Evolutionary conservation across 352 stramenopile species (phyloP).

Genomic region (Phytophthora capsici): DNA sequence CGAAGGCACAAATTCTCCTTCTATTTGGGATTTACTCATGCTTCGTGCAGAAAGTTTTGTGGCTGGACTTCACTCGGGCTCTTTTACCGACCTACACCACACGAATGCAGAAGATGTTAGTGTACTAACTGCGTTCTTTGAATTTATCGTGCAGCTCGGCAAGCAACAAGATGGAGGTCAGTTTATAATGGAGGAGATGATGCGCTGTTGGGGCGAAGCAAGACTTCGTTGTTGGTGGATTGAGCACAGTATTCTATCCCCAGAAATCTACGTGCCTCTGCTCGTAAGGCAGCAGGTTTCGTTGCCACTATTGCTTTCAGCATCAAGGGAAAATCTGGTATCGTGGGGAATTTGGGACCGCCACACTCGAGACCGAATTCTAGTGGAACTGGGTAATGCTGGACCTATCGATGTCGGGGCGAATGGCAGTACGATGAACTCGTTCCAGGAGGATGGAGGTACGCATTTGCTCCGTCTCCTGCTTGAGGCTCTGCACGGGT

Average conservation of each 20-base stretch:
- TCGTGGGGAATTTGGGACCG: conserved; percentile 69
- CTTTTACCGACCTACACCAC: conserved; percentile 33
- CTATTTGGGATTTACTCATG: conserved; percentile 63
- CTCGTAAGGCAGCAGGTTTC: conserved; percentile 54
- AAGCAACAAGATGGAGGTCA: conserved; percentile 34
- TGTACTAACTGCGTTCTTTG: conserved; percentile 60
- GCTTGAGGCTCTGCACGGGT: conserved; percentile 60
- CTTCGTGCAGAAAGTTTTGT: conserved; percentile 48
- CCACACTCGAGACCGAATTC: conserved; percentile 57
- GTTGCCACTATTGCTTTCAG: conserved; percentile 48
- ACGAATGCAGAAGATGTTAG: conserved; percentile 46
- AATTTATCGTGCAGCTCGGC: conserved; percentile 60
- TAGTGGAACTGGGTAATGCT: conserved; percentile 38
- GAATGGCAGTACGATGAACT: conserved; percentile 2
- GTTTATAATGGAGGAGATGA: conserved; percentile 38
- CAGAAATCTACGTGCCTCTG: conserved; percentile 45
- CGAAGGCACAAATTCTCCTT: conserved; percentile 14
- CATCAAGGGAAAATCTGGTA: conserved; percentile 75
- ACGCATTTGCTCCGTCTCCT: conserved; percentile 59
- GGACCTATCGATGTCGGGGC: neutral
- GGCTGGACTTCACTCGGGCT: conserved; percentile 43
- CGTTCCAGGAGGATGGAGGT: conserved; percentile 50
- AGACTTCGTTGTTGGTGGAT: conserved; percentile 69
- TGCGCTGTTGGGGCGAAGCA: conserved; percentile 55
- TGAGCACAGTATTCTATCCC: conserved; percentile 40